Conservation (phyloP, 179 eudicot species). For the Gypsophila paniculata region DNA sequence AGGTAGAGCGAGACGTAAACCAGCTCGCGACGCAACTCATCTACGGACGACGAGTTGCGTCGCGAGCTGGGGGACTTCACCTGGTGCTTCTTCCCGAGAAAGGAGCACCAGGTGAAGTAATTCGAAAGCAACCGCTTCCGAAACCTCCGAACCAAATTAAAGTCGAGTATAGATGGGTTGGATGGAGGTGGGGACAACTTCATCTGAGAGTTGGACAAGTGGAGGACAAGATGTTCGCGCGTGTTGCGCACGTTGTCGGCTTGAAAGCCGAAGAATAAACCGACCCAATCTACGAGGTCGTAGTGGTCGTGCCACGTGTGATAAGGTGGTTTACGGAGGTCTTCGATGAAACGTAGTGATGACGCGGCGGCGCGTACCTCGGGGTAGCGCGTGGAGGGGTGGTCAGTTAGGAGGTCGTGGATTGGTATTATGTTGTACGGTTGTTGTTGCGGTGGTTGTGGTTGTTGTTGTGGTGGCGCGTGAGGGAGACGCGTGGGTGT, state of each 20-base stretch:
- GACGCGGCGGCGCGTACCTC: constrained; percentile 84
- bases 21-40: constrained; percentile 58
- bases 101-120: constrained; percentile 71
- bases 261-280: constrained; percentile 75
- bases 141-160: constrained; percentile 47
- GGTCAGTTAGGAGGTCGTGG: constrained; percentile 59
- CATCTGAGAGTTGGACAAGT: constrained; percentile 76
- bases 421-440: constrained; percentile 80
- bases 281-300: constrained; percentile 89
- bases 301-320: constrained; percentile 35
- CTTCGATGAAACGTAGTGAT: constrained; percentile 52
- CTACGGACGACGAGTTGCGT: constrained; percentile 25
- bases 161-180: constrained; percentile 46
- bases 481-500: constrained; percentile 42
- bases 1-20: constrained; percentile 66
- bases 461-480: constrained; percentile 23
- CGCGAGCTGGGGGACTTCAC: constrained; percentile 36
- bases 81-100: constrained; percentile 35
- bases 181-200: constrained; percentile 52
- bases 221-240: constrained; percentile 85
- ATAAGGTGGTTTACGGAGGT: constrained; percentile 71
- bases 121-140: constrained; percentile 51
- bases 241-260: constrained; percentile 80
- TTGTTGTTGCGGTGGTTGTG: neutral
- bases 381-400: constrained; percentile 66